These are phyloP conservation scores for Nicotiana obtusifolia DNA, from an alignment of 257 asterid species.

Conservation along the genomic window DNA sequence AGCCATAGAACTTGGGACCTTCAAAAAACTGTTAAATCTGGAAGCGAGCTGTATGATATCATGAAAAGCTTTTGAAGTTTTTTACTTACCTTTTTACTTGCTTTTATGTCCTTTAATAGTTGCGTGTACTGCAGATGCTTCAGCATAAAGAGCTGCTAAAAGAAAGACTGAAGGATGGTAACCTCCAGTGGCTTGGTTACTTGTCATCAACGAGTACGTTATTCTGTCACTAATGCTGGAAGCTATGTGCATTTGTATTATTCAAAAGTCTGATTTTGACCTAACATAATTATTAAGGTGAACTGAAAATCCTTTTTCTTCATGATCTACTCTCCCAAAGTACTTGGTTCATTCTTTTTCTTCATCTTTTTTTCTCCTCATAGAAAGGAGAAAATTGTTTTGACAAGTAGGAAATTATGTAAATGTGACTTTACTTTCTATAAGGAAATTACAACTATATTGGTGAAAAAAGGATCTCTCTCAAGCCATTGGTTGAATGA, in stretches of 20 bases:
- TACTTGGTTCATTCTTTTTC: background rate
- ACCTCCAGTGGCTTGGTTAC: constrained; percentile 68
- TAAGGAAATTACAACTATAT: background rate
- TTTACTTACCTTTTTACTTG: background rate
- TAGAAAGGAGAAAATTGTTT: background rate
- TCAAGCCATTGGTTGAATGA: background rate
- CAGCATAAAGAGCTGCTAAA: constrained; percentile 38
- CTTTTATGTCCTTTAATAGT: constrained; percentile 13
- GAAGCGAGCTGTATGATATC: background rate
- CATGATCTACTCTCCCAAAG: background rate
- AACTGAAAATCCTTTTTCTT: background rate
- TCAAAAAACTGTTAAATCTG: background rate
- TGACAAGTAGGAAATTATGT: background rate
- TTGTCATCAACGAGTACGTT: constrained; percentile 78
- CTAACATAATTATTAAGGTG: background rate
- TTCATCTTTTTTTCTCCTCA: background rate
- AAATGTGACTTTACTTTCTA: background rate
- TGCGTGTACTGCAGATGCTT: constrained; percentile 41
- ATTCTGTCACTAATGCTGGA: background rate
- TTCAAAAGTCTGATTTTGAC: background rate
- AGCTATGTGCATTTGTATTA: background rate
- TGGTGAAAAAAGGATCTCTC: background rate
- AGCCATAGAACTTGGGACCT: background rate
- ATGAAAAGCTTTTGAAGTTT: background rate
- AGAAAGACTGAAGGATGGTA: constrained; percentile 48